Conservation (phyloP, 1,284 basidiomycete species). For the Sanguinoderma infundibulare region DNA sequence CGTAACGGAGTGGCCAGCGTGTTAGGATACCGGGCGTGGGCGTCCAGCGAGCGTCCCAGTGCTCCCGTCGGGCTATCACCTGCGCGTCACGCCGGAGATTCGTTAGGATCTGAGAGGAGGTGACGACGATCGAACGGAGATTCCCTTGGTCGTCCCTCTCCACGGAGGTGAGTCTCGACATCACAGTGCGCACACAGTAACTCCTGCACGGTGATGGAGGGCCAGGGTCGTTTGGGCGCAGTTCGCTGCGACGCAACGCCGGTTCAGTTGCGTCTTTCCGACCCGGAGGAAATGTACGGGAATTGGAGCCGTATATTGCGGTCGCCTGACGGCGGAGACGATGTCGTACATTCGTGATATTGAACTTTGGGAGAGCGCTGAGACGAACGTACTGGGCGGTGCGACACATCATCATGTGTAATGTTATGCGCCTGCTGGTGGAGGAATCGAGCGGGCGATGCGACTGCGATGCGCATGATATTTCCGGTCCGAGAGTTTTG, state of each 20-base stretch:
- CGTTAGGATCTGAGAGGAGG: background rate
- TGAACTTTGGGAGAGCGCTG: background rate
- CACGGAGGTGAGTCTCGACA: background rate
- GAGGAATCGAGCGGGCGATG: background rate
- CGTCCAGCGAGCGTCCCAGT: no score
- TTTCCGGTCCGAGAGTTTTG: slow-evolving; percentile 7
- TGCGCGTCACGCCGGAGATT: background rate
- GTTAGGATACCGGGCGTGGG: background rate
- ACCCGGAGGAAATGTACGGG: background rate
- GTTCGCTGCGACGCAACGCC: background rate
- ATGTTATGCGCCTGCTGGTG: background rate
- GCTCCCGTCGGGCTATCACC: background rate
- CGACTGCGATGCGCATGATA: background rate
- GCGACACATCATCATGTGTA: slow-evolving; percentile 4
- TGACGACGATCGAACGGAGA: slow-evolving; percentile 8
- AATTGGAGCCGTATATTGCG: slow-evolving; percentile 3
- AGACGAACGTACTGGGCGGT: slow-evolving; percentile 5
- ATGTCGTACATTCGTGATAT: background rate
- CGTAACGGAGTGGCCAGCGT: slow-evolving; percentile 12
- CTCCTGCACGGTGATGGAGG: background rate
- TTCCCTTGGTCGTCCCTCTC: background rate
- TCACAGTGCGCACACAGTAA: background rate
- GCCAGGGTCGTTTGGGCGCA: background rate
- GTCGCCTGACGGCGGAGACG: background rate
- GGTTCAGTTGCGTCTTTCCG: background rate